Evolutionary conservation across 257 asterid genomes (phyloP).

Genomic region (Anisodus acutangulus): DNA sequence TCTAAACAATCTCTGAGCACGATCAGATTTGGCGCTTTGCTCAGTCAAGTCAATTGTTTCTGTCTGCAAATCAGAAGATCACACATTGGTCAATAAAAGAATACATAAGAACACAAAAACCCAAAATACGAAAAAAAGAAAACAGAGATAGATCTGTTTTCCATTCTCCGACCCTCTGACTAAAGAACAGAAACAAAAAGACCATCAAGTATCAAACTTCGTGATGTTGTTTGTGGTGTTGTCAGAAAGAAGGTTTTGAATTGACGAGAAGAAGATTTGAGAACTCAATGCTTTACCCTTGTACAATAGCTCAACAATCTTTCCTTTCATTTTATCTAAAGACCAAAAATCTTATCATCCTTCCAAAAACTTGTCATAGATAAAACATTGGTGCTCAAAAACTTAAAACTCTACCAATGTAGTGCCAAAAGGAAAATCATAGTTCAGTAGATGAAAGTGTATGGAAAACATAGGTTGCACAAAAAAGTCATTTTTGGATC

Average conservation of each 20-base stretch:
- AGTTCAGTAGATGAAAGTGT: not conserved
- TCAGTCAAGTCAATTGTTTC: constrained; percentile 88
- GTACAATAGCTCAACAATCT: not conserved
- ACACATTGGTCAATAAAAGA: constrained; percentile 26
- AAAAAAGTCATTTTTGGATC: not conserved
- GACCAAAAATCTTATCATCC: not conserved
- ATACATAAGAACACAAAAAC: not conserved
- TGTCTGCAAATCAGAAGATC: constrained; percentile 59
- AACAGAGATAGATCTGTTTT: not conserved
- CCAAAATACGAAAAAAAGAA: not conserved
- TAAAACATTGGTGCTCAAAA: not conserved
- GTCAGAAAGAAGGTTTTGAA: constrained; percentile 9
- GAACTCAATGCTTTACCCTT: not conserved
- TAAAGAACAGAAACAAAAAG: constrained; percentile 12
- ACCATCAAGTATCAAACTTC: not conserved
- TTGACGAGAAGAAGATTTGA: not conserved
- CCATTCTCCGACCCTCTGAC: not conserved
- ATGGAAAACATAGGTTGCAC: not conserved
- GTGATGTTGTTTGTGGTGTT: not conserved
- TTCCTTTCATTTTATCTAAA: not conserved
- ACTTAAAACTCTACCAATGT: not conserved
- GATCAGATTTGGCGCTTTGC: constrained; percentile 51
- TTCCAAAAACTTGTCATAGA: not conserved
- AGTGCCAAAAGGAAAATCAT: not conserved
- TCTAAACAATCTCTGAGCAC: constrained; percentile 61